Percentiles rank a stretch among this genome's conserved stretches.
Evolutionary conservation across 306 rosid genomes (phyloP).

Genomic region (Erythrophleum fordii): DNA sequence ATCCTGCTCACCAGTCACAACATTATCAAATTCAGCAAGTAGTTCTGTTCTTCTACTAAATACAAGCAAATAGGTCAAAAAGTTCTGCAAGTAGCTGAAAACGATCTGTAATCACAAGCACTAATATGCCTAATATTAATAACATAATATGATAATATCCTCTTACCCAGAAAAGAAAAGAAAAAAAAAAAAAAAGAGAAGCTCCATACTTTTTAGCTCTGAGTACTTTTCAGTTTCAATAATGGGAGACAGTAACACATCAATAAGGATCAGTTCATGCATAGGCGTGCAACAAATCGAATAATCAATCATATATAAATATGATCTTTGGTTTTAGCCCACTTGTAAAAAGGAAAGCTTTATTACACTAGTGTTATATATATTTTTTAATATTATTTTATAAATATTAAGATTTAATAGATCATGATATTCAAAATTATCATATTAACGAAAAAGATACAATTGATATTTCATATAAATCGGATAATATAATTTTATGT

Average conservation of each 20-base stretch:
- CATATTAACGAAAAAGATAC: not conserved
- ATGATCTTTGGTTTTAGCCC: not conserved
- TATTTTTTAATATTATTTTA: not conserved
- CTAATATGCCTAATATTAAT: not conserved
- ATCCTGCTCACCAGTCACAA: not conserved
- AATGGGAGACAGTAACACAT: constrained; percentile 40
- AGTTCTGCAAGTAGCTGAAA: constrained; percentile 30
- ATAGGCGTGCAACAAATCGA: not conserved
- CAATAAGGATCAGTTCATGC: constrained; percentile 15
- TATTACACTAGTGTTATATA: not conserved
- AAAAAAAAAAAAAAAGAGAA: not conserved
- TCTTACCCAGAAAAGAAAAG: not conserved
- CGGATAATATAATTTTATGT: not conserved
- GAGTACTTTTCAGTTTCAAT: constrained; percentile 35
- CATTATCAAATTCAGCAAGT: not conserved
- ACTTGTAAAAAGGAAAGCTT: not conserved
- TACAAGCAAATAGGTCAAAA: not conserved
- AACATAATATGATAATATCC: not conserved
- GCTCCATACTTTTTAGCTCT: not conserved
- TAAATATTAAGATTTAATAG: not conserved
- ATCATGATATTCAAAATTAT: not conserved
- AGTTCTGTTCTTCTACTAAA: constrained; percentile 8
- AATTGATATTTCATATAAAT: not conserved
- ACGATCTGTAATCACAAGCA: constrained; percentile 1
- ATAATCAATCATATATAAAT: not conserved